A percentile compares a stretch with the other conserved stretches of the same genome.
Conservation (phyloP, 1,139 yeast genomes). For the Debaryomyces udenii region DNA sequence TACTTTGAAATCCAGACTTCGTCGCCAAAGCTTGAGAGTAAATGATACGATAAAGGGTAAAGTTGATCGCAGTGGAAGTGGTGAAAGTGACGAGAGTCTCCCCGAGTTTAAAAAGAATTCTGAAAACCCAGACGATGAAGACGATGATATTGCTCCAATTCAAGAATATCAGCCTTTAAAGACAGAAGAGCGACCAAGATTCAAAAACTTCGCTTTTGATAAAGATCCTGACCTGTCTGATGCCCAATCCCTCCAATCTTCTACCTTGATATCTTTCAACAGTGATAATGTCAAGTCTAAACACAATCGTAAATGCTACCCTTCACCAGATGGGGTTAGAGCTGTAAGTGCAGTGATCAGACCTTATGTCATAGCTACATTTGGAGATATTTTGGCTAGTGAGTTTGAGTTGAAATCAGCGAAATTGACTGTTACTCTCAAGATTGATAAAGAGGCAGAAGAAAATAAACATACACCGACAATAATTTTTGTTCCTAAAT, state of each 20-base stretch:
- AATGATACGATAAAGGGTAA: background rate
- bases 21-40: constrained; percentile 6
- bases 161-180: background rate
- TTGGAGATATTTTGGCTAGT: constrained; percentile 54
- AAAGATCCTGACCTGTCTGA: constrained; percentile 13
- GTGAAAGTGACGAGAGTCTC: background rate
- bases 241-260: constrained; percentile 13
- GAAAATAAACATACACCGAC: constrained; percentile 41
- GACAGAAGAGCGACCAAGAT: background rate
- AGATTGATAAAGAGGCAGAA: constrained; percentile 20
- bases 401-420: constrained; percentile 56
- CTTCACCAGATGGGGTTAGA: constrained; percentile 63
- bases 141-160: background rate
- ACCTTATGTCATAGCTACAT: constrained; percentile 66
- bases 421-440: constrained; percentile 52
- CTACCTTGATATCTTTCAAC: constrained; percentile 24
- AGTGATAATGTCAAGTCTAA: constrained; percentile 27
- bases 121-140: too few species aligned
- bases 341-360: constrained; percentile 72
- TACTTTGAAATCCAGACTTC: constrained; percentile 2
- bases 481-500: constrained; percentile 65
- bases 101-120: background rate
- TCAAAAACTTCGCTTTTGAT: constrained; percentile 7
- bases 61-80: background rate
- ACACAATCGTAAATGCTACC: constrained; percentile 34